phyloP scores from a whole-genome alignment of 441 rosid genomes.

The Populus hybrid region DNA sequence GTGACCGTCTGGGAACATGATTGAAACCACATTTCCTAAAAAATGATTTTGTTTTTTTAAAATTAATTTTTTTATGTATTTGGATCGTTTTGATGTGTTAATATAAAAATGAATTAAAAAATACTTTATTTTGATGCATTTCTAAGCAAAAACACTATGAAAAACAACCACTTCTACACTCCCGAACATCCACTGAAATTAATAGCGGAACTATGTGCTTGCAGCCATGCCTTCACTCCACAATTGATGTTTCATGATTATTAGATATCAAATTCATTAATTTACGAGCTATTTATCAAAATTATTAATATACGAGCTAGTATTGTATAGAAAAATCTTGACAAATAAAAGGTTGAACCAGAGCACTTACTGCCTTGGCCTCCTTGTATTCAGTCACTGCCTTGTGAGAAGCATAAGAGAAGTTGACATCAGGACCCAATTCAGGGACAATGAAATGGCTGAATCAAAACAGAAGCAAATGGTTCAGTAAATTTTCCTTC shows the following conservation, averaged over 20 bases:
- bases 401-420: slow-evolving; percentile 95
- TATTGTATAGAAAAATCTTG: not conserved
- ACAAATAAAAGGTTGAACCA: not conserved
- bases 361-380: slow-evolving; percentile 76
- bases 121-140: too few relatives aligned
- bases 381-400: slow-evolving; percentile 91
- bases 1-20: too few relatives aligned
- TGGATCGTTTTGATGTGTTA: too few relatives aligned
- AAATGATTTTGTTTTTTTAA: too few relatives aligned
- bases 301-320: not conserved
- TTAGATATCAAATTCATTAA: not conserved
- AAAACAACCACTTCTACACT: too few relatives aligned
- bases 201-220: not conserved
- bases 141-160: too few relatives aligned
- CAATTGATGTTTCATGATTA: not conserved
- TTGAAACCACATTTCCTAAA: too few relatives aligned
- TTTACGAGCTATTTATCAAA: not conserved
- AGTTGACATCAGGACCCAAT: slow-evolving; percentile 85
- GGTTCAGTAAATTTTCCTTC: slow-evolving; percentile 1
- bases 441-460: slow-evolving; percentile 98
- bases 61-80: too few relatives aligned
- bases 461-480: slow-evolving; percentile 17
- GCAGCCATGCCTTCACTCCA: not conserved
- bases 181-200: too few relatives aligned
- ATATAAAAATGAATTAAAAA: too few relatives aligned